Base-by-base conservation (phyloP, 116 monocot species). In the Papilionanthe hybrid region DNA sequence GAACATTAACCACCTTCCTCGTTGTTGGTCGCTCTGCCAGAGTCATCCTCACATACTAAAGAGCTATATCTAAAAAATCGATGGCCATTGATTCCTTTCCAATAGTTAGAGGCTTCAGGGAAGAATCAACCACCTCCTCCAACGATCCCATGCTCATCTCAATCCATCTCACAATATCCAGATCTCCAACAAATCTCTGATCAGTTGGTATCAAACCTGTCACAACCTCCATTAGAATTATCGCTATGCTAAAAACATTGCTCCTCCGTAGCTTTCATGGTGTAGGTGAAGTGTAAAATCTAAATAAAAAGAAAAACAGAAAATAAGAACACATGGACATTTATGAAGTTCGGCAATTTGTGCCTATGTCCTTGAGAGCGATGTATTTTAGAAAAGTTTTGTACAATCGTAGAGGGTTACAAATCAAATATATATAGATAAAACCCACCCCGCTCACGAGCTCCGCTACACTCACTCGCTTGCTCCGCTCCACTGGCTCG, bases 241-340 rank as follows among this genome's bases (percentile, higher is more conserved):
- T 89, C 5, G 93, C 96, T 89, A 93, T 85, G 86, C 93, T 93
- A 88, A 93, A 96, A 23, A 96, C 90, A 50, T 96, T 93, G 78
- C 89, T 86, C 88, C 85, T 92, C 94, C 4, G 91, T 88, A 25
- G 91, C 92, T 72, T 79, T 88, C 84, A 84, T 37, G 41, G 90
- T 87, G 78, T 90, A n/a, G n/a, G n/a, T n/a, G n/a, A n/a, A n/a
- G n/a, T n/a, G n/a, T n/a, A n/a, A n/a, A n/a, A n/a, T n/a, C n/a
- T n/a, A n/a, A n/a, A n/a, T n/a, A n/a, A n/a, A n/a, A n/a, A n/a
- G n/a, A n/a, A n/a, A n/a, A n/a, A n/a, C n/a, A n/a, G n/a, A n/a
- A n/a, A n/a, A n/a, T n/a, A n/a, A n/a, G n/a, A n/a, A n/a, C n/a
- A n/a, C n/a, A n/a, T n/a, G n/a, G n/a, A n/a, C n/a, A n/a, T n/a